These are phyloP conservation scores for Tetradesmus obliquus DNA, from an alignment of 139 green algal species.

Conservation along the genomic window DNA sequence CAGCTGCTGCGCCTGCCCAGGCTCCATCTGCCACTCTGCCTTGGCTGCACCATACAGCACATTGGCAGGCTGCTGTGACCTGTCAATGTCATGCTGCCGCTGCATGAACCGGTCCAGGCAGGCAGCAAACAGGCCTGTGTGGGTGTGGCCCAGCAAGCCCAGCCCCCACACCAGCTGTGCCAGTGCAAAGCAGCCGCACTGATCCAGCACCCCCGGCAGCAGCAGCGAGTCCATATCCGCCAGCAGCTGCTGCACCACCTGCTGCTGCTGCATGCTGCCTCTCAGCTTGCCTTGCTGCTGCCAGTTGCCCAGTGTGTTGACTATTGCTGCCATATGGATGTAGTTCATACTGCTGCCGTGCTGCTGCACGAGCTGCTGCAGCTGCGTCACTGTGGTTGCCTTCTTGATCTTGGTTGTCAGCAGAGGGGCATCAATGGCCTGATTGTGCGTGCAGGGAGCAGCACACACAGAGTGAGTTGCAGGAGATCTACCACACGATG, in stretches of 20 bases:
- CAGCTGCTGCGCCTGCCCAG: neutral
- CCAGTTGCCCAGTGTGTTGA: neutral
- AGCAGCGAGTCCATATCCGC: neutral
- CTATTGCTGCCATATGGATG: neutral
- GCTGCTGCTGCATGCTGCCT: neutral
- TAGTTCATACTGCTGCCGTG: neutral
- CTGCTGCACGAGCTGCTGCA: neutral
- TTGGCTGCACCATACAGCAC: neutral
- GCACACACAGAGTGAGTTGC: too few species aligned
- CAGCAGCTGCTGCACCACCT: neutral
- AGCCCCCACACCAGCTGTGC: constrained; percentile 2
- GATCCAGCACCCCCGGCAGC: neutral
- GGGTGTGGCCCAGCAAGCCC: neutral
- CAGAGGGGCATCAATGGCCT: neutral
- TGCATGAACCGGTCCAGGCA: neutral
- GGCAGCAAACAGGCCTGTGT: neutral
- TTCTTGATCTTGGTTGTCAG: neutral
- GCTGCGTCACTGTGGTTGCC: neutral
- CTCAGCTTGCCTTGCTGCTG: neutral
- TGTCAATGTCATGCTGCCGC: neutral
- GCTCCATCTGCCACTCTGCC: neutral
- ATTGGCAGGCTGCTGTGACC: neutral
- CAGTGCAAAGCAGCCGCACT: neutral
- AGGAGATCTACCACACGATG: too few species aligned
- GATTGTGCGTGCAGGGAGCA: too few species aligned